Conservation (phyloP, 129 eudicot genomes). For the Saposhnikovia divaricata region DNA sequence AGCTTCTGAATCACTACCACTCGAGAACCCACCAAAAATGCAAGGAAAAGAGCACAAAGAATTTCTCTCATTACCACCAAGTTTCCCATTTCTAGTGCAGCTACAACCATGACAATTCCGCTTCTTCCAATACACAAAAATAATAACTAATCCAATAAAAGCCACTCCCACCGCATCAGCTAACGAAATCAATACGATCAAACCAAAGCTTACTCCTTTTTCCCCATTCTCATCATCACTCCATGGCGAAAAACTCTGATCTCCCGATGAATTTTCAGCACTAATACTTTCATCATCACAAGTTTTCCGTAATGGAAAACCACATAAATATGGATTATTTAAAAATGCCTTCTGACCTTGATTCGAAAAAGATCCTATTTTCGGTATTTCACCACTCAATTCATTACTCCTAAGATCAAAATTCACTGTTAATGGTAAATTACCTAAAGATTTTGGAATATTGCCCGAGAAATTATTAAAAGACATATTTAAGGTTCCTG, state of each 20-base stretch:
- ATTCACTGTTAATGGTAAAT: slow-evolving; percentile 78
- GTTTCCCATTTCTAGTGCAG: slow-evolving; percentile 57
- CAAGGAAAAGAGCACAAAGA: slow-evolving; percentile 51
- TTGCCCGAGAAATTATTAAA: slow-evolving; percentile 62
- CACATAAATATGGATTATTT: slow-evolving; percentile 68
- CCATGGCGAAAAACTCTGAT: slow-evolving; percentile 27
- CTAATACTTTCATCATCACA: slow-evolving; percentile 32
- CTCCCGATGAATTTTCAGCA: slow-evolving; percentile 25
- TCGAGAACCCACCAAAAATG: slow-evolving; percentile 27
- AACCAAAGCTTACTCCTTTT: slow-evolving; percentile 67
- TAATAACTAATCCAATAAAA: slow-evolving; percentile 55
- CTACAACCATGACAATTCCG: slow-evolving; percentile 76
- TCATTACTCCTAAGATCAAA: slow-evolving; percentile 64
- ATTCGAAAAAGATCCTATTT: slow-evolving; percentile 67
- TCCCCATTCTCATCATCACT: slow-evolving; percentile 8
- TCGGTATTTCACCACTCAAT: slow-evolving; percentile 79
- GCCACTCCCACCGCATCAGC: slow-evolving; percentile 87
- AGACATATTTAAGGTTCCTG: slow-evolving; percentile 76
- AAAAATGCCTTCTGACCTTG: slow-evolving; percentile 90
- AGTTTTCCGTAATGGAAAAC: slow-evolving; percentile 64
- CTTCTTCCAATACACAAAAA: slow-evolving; percentile 79
- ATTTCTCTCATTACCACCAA: slow-evolving; percentile 52
- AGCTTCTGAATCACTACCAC: slow-evolving; percentile 46
- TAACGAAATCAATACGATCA: slow-evolving; percentile 59
- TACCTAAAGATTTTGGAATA: slow-evolving; percentile 70